phyloP scores from a whole-genome alignment of 495 filamentous ascomycete genomes.

The Penicillium roqueforti region DNA sequence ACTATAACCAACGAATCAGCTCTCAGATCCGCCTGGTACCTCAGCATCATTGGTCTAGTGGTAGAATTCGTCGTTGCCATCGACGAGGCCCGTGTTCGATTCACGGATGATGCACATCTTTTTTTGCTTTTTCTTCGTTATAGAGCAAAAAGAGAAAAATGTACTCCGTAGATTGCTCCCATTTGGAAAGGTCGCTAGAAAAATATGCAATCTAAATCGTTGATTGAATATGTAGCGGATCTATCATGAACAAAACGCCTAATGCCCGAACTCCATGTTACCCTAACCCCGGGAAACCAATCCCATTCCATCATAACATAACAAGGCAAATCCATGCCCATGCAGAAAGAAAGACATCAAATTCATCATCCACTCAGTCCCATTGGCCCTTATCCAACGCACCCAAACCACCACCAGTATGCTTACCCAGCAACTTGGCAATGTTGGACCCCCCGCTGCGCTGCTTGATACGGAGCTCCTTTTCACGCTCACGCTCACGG shows the following conservation, averaged over 20 bases:
- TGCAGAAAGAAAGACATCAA: conserved; percentile 1
- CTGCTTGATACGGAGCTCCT: conserved; percentile 47
- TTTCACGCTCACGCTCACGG: conserved; percentile 65
- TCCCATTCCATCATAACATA: not conserved
- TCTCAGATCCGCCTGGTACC: not conserved
- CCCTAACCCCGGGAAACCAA: not conserved
- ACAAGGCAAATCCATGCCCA: not conserved
- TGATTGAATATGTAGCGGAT: not conserved
- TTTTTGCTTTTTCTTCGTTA: not conserved
- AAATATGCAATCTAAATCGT: not conserved
- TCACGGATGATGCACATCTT: conserved; percentile 50
- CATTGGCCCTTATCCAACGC: conserved; percentile 35
- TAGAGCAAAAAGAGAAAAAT: not conserved
- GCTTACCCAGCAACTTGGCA: conserved; percentile 36
- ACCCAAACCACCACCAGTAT: conserved; percentile 32
- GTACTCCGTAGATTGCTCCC: not conserved
- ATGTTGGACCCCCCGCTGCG: conserved; percentile 38
- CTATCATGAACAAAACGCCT: not conserved
- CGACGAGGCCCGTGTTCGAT: conserved; percentile 57
- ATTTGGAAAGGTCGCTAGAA: not conserved
- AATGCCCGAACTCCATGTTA: not conserved
- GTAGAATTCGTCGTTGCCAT: conserved; percentile 59
- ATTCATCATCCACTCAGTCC: conserved; percentile 25
- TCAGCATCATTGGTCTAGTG: conserved; percentile 55
- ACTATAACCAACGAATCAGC: conserved; percentile 7